Conservation (phyloP, 805 yeast species). For the Wickerhamiella domercqiae region DNA sequence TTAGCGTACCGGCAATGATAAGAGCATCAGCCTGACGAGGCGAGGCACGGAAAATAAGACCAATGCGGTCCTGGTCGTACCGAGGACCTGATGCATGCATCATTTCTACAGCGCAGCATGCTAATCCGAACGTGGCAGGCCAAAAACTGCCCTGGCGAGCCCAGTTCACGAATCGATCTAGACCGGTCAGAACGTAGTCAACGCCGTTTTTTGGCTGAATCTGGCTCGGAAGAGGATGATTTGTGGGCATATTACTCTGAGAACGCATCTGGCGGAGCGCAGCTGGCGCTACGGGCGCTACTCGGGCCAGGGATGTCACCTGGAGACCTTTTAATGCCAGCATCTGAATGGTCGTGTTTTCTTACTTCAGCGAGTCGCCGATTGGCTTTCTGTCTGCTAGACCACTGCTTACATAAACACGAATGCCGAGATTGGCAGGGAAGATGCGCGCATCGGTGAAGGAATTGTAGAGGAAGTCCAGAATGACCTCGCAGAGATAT, state of each 20-base stretch:
- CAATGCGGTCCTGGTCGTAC: conserved; percentile 83
- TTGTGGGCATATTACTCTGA: conserved; percentile 34
- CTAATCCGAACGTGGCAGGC: conserved; percentile 87
- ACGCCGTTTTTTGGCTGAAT: conserved; percentile 43
- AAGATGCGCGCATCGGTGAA: too few relatives aligned
- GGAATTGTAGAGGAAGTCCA: too few relatives aligned
- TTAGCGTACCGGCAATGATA: conserved; percentile 84
- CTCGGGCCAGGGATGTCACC: too few relatives aligned
- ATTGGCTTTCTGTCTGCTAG: too few relatives aligned
- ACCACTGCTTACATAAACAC: too few relatives aligned
- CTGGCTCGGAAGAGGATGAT: conserved; percentile 56
- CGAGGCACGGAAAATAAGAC: conserved; percentile 84
- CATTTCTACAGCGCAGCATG: conserved; percentile 92
- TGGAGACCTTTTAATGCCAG: too few relatives aligned
- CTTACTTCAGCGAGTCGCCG: too few relatives aligned
- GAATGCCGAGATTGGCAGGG: too few relatives aligned
- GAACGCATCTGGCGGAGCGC: too few relatives aligned
- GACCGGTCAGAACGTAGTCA: conserved; percentile 68
- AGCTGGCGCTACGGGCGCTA: too few relatives aligned
- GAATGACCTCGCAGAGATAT: too few relatives aligned
- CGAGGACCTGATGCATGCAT: conserved; percentile 87
- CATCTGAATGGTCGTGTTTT: too few relatives aligned
- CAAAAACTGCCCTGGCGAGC: conserved; percentile 83
- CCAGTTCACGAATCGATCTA: conserved; percentile 78
- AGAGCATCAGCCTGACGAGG: conserved; percentile 86